phyloP scores from a whole-genome alignment of 345 rosid species.

The Chamaenerion angustifolium region DNA sequence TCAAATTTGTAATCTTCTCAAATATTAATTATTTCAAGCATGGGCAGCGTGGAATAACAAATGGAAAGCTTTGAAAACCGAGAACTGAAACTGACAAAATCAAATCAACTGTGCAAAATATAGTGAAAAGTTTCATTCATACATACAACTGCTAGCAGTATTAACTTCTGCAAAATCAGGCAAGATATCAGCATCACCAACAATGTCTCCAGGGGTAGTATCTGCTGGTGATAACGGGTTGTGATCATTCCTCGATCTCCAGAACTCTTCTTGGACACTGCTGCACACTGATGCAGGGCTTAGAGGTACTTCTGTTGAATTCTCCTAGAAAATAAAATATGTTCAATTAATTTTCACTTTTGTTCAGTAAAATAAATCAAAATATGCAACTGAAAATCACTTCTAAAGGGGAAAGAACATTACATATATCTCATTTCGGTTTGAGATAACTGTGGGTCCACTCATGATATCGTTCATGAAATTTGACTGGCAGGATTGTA shows the following conservation, averaged over 20 bases:
- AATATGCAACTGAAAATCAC: no score
- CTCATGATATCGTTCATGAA: slow-evolving; percentile 41
- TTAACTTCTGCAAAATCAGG: no score
- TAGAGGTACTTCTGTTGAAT: slow-evolving; percentile 93
- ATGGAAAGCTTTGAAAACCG: no score
- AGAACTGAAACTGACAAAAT: no score
- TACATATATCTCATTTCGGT: slow-evolving; percentile 1
- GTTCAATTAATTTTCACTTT: neutral
- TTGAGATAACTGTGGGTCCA: slow-evolving; percentile 27
- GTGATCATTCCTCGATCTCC: slow-evolving; percentile 50
- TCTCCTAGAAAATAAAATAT: slow-evolving; percentile 43
- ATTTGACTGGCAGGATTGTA: slow-evolving; percentile 27
- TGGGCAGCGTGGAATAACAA: no score
- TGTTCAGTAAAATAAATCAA: no score
- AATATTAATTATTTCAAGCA: no score
- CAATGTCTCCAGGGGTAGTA: no score
- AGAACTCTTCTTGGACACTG: slow-evolving; percentile 57
- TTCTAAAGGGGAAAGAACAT: neutral
- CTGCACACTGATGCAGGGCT: slow-evolving; percentile 90
- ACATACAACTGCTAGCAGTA: slow-evolving; percentile 62
- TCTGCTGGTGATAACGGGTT: slow-evolving; percentile 65
- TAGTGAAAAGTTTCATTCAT: slow-evolving; percentile 3
- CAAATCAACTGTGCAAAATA: no score
- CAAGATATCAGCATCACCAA: no score
- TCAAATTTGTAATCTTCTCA: no score